These are phyloP conservation scores for Cymodocea nodosa DNA, from an alignment of 116 monocot species.

Conservation along the genomic window DNA sequence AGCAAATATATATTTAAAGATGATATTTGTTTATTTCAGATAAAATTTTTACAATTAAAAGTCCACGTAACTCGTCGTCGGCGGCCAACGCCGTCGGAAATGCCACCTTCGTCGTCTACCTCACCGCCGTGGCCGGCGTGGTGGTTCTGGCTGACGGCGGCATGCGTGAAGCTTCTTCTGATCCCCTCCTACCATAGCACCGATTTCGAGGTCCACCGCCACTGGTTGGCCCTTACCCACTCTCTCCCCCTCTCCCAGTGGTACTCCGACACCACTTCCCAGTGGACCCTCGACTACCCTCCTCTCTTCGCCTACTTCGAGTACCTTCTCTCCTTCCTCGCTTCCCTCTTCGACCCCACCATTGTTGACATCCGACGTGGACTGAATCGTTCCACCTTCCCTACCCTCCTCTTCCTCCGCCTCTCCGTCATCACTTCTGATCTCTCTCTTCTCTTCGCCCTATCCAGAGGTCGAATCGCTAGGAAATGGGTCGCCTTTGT, in stretches of 20 bases:
- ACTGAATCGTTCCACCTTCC: constrained; percentile 12
- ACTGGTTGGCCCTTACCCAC: constrained; percentile 82
- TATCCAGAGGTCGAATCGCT: background rate
- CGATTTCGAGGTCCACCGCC: constrained; percentile 82
- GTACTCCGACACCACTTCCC: constrained; percentile 61
- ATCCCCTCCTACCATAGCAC: constrained; percentile 69
- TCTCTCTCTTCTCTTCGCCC: constrained; percentile 34
- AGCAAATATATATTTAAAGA: too few species aligned
- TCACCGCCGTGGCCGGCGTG: background rate
- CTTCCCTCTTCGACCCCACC: constrained; percentile 40
- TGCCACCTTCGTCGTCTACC: background rate
- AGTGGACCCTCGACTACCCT: constrained; percentile 95
- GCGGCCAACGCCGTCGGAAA: too few species aligned
- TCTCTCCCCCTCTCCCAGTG: constrained; percentile 59
- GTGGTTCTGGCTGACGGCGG: constrained; percentile 34
- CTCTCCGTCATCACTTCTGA: constrained; percentile 40
- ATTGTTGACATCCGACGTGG: constrained; percentile 24
- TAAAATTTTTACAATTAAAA: too few species aligned
- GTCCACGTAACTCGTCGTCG: too few species aligned
- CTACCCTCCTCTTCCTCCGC: constrained; percentile 45
- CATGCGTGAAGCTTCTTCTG: constrained; percentile 75
- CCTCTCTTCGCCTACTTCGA: constrained; percentile 88
- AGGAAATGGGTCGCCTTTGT: constrained; percentile 7
- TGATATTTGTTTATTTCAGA: too few species aligned
- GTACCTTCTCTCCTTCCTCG: constrained; percentile 60